phyloP scores from a whole-genome alignment of 345 rosid species.

The Brassica carinata region DNA sequence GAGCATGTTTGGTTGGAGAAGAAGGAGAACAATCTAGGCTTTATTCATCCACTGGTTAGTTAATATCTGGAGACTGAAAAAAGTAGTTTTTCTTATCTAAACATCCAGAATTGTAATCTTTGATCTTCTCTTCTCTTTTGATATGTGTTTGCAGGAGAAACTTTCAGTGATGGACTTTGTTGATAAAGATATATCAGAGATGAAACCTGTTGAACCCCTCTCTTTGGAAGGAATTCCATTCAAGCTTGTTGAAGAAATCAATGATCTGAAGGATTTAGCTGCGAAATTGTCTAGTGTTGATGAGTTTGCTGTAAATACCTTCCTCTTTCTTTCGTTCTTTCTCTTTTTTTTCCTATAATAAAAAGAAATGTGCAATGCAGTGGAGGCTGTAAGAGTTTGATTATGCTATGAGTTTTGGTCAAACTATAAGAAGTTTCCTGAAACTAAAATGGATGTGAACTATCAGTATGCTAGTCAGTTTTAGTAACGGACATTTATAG shows the following conservation, averaged over 20 bases:
- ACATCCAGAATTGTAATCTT: neutral
- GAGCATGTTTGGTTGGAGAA: conserved; percentile 79
- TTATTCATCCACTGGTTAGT: conserved; percentile 86
- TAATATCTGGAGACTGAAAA: too few relatives aligned
- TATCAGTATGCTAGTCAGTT: neutral
- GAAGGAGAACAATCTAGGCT: conserved; percentile 60
- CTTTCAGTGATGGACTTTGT: conserved; percentile 73
- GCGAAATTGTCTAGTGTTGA: conserved; percentile 57
- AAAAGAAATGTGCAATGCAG: neutral
- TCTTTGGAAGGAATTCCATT: conserved; percentile 63
- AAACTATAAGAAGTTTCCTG: neutral
- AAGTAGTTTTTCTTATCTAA: neutral
- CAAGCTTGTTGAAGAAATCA: conserved; percentile 74
- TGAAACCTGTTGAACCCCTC: conserved; percentile 51
- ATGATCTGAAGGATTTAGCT: conserved; percentile 76
- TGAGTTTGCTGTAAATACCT: conserved; percentile 78
- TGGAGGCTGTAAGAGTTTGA: conserved; percentile 5
- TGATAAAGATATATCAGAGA: conserved; percentile 47
- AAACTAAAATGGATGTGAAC: neutral
- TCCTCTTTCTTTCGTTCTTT: neutral
- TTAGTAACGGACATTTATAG: neutral
- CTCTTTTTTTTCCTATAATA: neutral
- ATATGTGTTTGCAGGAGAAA: conserved; percentile 55
- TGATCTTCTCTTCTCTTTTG: neutral
- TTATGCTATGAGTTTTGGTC: conserved; percentile 1